Evolutionary conservation across 2,329 filamentous ascomycete genomes (phyloP).

Genomic region (Aspergillus sojae): DNA sequence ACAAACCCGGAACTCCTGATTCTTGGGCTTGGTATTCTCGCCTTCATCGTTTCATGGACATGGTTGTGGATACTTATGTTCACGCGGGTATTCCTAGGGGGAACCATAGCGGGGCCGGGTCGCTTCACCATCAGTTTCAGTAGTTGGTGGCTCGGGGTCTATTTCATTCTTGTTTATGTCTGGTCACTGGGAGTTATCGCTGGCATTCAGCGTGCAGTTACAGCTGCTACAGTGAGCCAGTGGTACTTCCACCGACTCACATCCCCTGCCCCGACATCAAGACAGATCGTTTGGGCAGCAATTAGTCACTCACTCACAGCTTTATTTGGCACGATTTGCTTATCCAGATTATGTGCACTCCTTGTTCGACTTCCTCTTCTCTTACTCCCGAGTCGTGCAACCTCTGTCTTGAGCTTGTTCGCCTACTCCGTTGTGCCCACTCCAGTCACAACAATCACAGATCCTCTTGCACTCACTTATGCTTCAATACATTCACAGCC

Average conservation of each 20-base stretch:
- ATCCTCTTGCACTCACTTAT: constrained; percentile 89
- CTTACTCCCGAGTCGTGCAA: constrained; percentile 74
- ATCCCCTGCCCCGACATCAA: constrained; percentile 73
- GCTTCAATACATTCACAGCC: constrained; percentile 90
- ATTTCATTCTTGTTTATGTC: constrained; percentile 90
- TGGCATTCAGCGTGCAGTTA: constrained; percentile 86
- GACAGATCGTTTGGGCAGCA: constrained; percentile 80
- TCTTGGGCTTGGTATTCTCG: constrained; percentile 79
- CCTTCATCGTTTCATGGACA: constrained; percentile 80
- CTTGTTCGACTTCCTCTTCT: constrained; percentile 83
- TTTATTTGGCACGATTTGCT: constrained; percentile 87
- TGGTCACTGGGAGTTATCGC: constrained; percentile 90
- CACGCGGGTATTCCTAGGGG: constrained; percentile 90
- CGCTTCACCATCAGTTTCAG: constrained; percentile 82
- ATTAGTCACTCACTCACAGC: constrained; percentile 79
- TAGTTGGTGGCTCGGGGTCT: constrained; percentile 93
- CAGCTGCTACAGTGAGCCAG: constrained; percentile 92
- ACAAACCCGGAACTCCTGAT: constrained; percentile 81
- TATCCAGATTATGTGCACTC: constrained; percentile 80
- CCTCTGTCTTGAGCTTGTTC: constrained; percentile 69
- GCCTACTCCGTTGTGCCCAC: constrained; percentile 82
- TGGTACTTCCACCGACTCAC: constrained; percentile 98
- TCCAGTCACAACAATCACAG: constrained; percentile 81
- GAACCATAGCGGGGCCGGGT: constrained; percentile 66
- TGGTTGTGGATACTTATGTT: constrained; percentile 99